Percentiles rank a stretch among this genome's conserved stretches.
phyloP scores from a whole-genome alignment of 306 rosid species.

The Oxytropis ochrocephala region DNA sequence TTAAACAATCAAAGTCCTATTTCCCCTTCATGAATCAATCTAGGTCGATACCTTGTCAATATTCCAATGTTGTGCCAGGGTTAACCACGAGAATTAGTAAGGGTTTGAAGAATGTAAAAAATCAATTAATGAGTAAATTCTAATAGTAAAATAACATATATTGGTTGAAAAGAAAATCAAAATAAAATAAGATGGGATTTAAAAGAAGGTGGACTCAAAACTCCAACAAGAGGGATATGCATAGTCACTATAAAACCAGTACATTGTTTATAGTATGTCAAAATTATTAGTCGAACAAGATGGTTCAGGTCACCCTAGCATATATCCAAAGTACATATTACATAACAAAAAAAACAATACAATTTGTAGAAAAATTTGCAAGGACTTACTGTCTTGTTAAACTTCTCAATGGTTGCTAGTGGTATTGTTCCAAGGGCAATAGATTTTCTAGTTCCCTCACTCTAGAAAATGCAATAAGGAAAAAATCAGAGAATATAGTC shows the following conservation, averaged over 20 bases:
- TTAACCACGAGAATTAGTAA: background rate
- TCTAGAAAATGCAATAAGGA: constrained; percentile 39
- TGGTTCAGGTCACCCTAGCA: background rate
- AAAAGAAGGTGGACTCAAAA: background rate
- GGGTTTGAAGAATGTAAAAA: background rate
- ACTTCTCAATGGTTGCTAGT: constrained; percentile 81
- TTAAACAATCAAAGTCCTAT: background rate
- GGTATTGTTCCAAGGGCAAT: constrained; percentile 88
- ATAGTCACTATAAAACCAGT: constrained; percentile 2
- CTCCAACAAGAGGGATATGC: constrained; percentile 12
- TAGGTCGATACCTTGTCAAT: background rate
- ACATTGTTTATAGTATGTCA: constrained; percentile 1
- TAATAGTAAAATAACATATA: background rate
- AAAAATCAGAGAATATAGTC: constrained; percentile 18
- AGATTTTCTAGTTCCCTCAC: constrained; percentile 78
- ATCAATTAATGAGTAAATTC: constrained; percentile 9
- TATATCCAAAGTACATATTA: constrained; percentile 6
- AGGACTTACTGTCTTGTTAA: constrained; percentile 70
- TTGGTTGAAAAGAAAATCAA: background rate
- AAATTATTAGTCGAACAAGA: background rate
- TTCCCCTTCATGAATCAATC: constrained; percentile 6
- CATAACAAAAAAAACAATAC: constrained; percentile 1
- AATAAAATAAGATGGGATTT: background rate
- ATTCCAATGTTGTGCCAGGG: background rate
- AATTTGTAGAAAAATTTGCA: background rate